Percentiles rank a stretch among this genome's conserved stretches.
Evolutionary conservation across 2,329 filamentous ascomycete species (phyloP).

Genomic region (Aspergillus fumigatiaffinis): DNA sequence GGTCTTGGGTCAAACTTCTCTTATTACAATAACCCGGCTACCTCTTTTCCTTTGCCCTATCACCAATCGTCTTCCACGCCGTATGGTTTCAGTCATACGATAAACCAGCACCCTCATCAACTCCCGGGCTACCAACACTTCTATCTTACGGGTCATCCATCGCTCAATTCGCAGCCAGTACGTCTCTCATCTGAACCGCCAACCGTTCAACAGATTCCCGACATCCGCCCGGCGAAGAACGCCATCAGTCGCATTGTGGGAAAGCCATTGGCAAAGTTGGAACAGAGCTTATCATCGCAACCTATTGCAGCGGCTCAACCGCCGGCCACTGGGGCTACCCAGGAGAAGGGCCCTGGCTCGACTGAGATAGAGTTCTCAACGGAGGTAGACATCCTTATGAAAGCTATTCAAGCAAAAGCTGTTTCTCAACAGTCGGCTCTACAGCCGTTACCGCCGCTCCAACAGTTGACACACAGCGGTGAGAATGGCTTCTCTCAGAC

Average conservation of each 20-base stretch:
- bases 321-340: constrained; percentile 8
- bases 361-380: constrained; percentile 67
- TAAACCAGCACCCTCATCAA: constrained; percentile 27
- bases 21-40: constrained; percentile 35
- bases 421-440: constrained; percentile 21
- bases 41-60: constrained; percentile 36
- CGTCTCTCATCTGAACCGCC: constrained; percentile 28
- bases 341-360: constrained; percentile 44
- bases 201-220: constrained; percentile 32
- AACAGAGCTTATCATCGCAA: constrained; percentile 3
- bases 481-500: constrained; percentile 17
- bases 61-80: constrained; percentile 27
- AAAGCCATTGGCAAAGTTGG: constrained; percentile 14
- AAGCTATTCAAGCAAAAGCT: constrained; percentile 70
- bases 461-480: constrained; percentile 28
- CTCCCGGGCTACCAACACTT: constrained; percentile 32
- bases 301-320: constrained; percentile 3
- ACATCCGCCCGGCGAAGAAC: constrained; percentile 37
- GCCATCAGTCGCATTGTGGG: constrained; percentile 27
- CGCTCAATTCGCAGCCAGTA: constrained; percentile 22
- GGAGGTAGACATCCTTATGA: constrained; percentile 83
- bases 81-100: constrained; percentile 32
- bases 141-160: constrained; percentile 29
- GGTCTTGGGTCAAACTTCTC: constrained; percentile 30
- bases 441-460: constrained; percentile 33